Percentiles rank a stretch among this genome's conserved stretches.
Evolutionary conservation across 441 rosid species (phyloP).

Genomic region (Biscutella auriculata): DNA sequence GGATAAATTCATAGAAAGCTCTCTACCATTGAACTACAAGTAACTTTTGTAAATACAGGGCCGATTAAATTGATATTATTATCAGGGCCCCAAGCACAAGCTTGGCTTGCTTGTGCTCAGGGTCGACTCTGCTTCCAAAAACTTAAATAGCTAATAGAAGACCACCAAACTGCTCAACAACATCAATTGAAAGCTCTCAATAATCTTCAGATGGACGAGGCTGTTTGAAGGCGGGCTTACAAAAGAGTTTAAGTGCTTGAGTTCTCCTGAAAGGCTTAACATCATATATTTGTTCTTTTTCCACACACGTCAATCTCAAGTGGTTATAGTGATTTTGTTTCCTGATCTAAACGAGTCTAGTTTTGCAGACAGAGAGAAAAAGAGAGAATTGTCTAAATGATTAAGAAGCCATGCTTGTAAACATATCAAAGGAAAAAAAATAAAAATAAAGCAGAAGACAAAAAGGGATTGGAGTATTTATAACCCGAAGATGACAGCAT

Average conservation of each 20-base stretch:
- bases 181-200: not conserved
- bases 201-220: not conserved
- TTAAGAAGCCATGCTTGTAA: not conserved
- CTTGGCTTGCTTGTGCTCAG: no score
- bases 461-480: not conserved
- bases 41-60: no score
- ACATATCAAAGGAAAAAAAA: not conserved
- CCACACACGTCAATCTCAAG: conserved; percentile 16
- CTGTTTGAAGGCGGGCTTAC: conserved; percentile 16
- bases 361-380: conserved; percentile 8
- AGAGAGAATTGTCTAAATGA: no score
- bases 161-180: conserved; percentile 19
- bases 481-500: conserved; percentile 65
- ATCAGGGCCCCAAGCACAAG: no score
- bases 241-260: conserved; percentile 22
- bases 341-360: conserved; percentile 22
- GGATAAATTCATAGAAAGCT: no score
- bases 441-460: not conserved
- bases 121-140: not conserved
- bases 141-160: conserved; percentile 27
- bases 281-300: conserved; percentile 1
- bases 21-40: no score
- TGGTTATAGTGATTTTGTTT: conserved; percentile 26
- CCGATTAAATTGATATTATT: no score
- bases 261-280: not conserved